Conservation (phyloP, 371 early-diverging fungal genomes). For the Apophysomyces ossiformis region DNA sequence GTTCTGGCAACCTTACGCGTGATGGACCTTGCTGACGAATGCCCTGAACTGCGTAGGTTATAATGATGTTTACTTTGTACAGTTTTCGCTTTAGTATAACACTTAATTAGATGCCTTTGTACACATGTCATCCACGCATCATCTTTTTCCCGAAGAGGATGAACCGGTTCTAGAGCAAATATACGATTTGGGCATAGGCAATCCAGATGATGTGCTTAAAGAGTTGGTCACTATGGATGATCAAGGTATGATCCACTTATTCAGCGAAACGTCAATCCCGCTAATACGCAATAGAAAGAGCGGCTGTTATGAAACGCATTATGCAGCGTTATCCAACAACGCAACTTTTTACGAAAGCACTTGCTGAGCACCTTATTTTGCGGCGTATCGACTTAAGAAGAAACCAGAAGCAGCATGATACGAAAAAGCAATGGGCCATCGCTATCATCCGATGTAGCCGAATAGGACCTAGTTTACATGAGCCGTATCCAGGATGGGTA, state of each 20-base stretch:
- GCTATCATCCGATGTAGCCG: slow-evolving; percentile 55
- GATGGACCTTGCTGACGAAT: slow-evolving; percentile 50
- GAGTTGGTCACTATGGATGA: slow-evolving; percentile 43
- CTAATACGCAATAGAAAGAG: slow-evolving; percentile 21
- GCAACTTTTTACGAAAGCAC: slow-evolving; percentile 56
- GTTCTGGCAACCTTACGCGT: slow-evolving; percentile 52
- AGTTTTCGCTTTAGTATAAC: neutral
- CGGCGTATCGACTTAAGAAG: slow-evolving; percentile 39
- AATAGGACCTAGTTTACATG: slow-evolving; percentile 44
- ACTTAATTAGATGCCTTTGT: slow-evolving; percentile 22
- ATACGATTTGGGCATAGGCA: slow-evolving; percentile 38
- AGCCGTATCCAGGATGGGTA: slow-evolving; percentile 60
- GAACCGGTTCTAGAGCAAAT: slow-evolving; percentile 28
- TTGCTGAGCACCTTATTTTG: slow-evolving; percentile 52
- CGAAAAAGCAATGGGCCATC: slow-evolving; percentile 35
- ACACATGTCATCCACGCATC: slow-evolving; percentile 33
- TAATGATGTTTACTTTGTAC: neutral
- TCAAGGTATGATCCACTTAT: slow-evolving; percentile 25
- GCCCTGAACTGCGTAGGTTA: slow-evolving; percentile 29
- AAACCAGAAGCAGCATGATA: slow-evolving; percentile 22
- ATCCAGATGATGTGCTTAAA: slow-evolving; percentile 42
- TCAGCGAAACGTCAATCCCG: neutral
- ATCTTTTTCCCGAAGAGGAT: neutral
- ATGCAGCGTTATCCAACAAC: slow-evolving; percentile 47
- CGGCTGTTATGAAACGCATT: slow-evolving; percentile 25